Conservation (phyloP, 306 rosid species). For the Mimosa pudica region DNA sequence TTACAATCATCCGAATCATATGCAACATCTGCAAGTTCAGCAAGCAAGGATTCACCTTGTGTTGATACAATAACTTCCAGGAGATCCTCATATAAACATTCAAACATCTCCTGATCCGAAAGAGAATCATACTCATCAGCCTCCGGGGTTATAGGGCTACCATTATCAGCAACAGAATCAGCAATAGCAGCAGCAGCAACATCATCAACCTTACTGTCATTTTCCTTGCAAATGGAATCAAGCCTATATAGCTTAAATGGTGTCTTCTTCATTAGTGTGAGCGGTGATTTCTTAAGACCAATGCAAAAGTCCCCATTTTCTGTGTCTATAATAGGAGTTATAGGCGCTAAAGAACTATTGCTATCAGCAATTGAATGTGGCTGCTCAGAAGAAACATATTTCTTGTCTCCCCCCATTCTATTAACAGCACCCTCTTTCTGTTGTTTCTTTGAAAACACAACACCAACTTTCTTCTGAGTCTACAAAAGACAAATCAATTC, state of each 20-base stretch:
- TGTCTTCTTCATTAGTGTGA: conserved; percentile 45
- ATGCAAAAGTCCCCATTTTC: conserved; percentile 60
- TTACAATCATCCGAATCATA: not conserved
- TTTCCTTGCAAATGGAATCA: conserved; percentile 29
- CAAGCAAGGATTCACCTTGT: not conserved
- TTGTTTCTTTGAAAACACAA: not conserved
- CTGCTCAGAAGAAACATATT: conserved; percentile 32
- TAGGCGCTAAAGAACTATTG: conserved; percentile 44
- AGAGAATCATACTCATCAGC: conserved; percentile 38
- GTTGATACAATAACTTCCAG: conserved; percentile 58
- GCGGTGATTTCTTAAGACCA: conserved; percentile 42
- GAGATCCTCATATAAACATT: conserved; percentile 57
- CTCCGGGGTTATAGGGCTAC: conserved; percentile 68
- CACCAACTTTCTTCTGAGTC: not conserved
- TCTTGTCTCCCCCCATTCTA: conserved; percentile 10
- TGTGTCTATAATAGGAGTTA: conserved; percentile 62
- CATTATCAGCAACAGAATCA: not conserved
- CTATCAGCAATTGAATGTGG: conserved; percentile 22
- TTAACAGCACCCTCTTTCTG: conserved; percentile 17
- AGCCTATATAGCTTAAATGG: conserved; percentile 26
- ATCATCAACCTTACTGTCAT: conserved; percentile 10
- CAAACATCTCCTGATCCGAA: conserved; percentile 66
- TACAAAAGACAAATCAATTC: not conserved
- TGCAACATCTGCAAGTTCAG: not conserved
- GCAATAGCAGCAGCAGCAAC: conserved; percentile 17